These are phyloP conservation scores for Capsicum pubescens DNA, from an alignment of 257 asterid species.

Conservation along the genomic window DNA sequence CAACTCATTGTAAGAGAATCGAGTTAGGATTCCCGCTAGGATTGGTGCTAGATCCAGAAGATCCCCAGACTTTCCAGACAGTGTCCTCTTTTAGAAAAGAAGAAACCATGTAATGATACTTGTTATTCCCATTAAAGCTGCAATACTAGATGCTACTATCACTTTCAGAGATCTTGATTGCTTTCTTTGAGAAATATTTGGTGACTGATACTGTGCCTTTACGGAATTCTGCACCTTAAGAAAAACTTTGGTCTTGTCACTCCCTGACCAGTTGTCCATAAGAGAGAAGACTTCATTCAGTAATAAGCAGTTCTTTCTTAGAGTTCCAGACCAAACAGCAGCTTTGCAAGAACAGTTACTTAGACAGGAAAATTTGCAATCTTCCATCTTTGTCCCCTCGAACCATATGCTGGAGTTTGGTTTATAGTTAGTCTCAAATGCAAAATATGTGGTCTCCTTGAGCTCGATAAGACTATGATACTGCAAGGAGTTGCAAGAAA, in stretches of 20 bases:
- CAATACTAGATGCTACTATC: neutral
- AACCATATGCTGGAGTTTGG: neutral
- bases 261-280: neutral
- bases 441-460: conserved; percentile 20
- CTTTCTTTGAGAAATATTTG: neutral
- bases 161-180: neutral
- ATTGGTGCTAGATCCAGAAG: neutral
- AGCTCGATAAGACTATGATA: neutral
- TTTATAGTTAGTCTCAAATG: neutral
- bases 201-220: no score
- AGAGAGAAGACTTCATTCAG: conserved; percentile 18
- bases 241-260: neutral
- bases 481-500: neutral
- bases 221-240: conserved; percentile 8
- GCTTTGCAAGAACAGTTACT: conserved; percentile 30
- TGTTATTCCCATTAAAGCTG: neutral
- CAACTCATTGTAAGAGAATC: conserved; percentile 30
- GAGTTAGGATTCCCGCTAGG: neutral
- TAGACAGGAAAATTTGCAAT: conserved; percentile 27
- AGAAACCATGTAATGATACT: neutral
- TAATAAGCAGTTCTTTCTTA: conserved; percentile 6
- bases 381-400: neutral
- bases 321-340: neutral
- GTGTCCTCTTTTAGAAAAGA: neutral
- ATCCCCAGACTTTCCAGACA: neutral